A percentile compares a stretch with the other conserved stretches of the same genome.
These are phyloP conservation scores for Rosa multiflora DNA, from an alignment of 306 rosid genomes.

Conservation along the genomic window DNA sequence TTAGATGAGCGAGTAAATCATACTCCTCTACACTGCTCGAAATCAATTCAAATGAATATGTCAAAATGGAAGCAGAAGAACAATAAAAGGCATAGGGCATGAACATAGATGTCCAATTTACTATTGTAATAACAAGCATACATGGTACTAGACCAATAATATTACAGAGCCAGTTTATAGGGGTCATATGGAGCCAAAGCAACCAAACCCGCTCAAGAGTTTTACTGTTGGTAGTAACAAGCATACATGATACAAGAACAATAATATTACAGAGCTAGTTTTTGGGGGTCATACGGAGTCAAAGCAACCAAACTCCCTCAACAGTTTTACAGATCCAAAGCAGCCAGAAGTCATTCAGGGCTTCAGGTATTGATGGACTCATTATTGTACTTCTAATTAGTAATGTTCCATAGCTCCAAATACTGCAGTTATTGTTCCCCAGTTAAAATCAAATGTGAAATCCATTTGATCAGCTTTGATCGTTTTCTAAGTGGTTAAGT, in stretches of 20 bases:
- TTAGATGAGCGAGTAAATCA: no score
- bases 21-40: not conserved
- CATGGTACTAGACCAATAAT: no score
- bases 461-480: no score
- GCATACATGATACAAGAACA: not conserved
- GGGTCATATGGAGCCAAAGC: no score
- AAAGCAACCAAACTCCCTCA: not conserved
- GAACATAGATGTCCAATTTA: not conserved
- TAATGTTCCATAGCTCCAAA: no score
- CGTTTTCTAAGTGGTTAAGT: no score
- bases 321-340: not conserved
- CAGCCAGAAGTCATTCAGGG: not conserved
- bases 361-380: not conserved
- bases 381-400: no score
- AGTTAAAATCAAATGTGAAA: no score
- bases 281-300: not conserved
- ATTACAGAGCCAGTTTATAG: no score
- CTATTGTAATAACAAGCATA: not conserved
- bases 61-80: not conserved
- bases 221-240: not conserved
- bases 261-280: not conserved
- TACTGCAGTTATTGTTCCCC: no score
- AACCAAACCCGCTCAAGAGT: no score
- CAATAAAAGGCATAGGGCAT: not conserved
- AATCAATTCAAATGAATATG: not conserved